Evolutionary conservation across 805 yeast genomes (phyloP).

Genomic region (Starmerella apis): DNA sequence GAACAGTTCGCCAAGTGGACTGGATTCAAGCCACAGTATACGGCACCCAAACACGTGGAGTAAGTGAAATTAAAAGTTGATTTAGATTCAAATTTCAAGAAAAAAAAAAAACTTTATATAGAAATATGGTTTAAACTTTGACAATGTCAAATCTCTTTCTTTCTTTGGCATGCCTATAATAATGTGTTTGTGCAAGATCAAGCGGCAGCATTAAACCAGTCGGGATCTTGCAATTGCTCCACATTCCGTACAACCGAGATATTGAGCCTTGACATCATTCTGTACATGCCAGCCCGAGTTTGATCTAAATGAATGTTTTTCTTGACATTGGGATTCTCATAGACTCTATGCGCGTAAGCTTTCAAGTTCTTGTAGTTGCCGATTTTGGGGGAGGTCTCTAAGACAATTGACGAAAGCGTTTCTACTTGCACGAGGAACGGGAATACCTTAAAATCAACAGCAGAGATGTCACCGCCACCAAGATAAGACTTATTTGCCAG

Average conservation of each 20-base stretch:
- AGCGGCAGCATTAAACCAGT: not conserved
- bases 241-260: not conserved
- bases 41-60: constrained; percentile 23
- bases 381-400: constrained; percentile 75
- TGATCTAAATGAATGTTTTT: constrained; percentile 81
- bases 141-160: no score
- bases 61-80: no score
- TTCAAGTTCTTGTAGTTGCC: constrained; percentile 63
- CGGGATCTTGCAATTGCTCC: not conserved
- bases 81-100: no score
- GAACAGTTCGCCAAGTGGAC: constrained; percentile 74
- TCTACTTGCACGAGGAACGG: constrained; percentile 83
- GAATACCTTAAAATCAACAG: constrained; percentile 76
- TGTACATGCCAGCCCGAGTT: constrained; percentile 34
- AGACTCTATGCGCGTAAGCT: constrained; percentile 67
- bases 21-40: constrained; percentile 29
- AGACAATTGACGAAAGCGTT: constrained; percentile 81
- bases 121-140: no score
- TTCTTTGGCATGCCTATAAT: no score
- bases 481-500: constrained; percentile 37
- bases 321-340: constrained; percentile 53
- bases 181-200: no score
- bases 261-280: not conserved
- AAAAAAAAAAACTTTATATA: no score
- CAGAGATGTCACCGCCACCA: constrained; percentile 60